Conservation (phyloP, 176 grass and related monocot species). For the Phragmites australis region DNA sequence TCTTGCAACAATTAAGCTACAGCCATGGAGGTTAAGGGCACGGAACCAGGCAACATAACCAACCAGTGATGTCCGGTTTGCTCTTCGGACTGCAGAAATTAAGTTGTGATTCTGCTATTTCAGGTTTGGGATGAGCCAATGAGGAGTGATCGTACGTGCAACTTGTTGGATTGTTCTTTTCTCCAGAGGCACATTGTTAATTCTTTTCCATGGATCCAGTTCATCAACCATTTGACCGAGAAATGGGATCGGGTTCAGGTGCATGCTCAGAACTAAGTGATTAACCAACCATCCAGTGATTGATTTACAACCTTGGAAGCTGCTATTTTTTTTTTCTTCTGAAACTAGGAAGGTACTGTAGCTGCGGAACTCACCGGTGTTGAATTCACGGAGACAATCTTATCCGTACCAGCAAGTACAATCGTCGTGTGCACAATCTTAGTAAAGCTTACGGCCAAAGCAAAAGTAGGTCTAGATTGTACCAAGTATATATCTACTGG, state of each 20-base stretch:
- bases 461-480: too few relatives aligned
- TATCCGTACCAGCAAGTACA: too few relatives aligned
- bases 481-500: too few relatives aligned
- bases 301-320: too few relatives aligned
- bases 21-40: constrained; percentile 1
- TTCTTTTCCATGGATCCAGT: neutral
- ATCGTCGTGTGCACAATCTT: neutral
- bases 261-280: too few relatives aligned
- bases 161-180: constrained; percentile 18
- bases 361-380: too few relatives aligned
- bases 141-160: neutral
- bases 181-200: neutral
- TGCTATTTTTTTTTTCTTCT: too few relatives aligned
- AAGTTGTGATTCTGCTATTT: neutral
- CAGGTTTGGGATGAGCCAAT: neutral
- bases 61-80: neutral
- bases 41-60: neutral
- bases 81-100: neutral
- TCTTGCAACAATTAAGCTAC: neutral
- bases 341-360: too few relatives aligned
- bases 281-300: too few relatives aligned
- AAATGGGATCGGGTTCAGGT: neutral
- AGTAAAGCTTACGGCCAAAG: neutral
- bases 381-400: too few relatives aligned
- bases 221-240: neutral